Base-by-base conservation (phyloP, 140 eudicot genomes). In the Bidens hawaiensis region DNA sequence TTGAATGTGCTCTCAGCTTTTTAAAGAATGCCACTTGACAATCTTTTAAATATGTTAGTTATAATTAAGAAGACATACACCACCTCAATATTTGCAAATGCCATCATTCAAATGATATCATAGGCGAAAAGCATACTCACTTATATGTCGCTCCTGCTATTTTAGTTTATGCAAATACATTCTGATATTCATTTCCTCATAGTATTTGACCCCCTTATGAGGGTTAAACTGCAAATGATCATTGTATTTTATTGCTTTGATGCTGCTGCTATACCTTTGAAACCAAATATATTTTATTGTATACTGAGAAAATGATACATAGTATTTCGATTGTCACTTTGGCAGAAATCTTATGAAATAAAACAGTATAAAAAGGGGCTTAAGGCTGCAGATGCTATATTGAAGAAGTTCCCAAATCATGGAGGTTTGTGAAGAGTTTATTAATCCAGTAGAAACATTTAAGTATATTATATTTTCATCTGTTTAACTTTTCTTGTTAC, bases 281-380 rank as follows among this genome's bases (percentile, higher is more conserved):
- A 48, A 41, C 16, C 62, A 34, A 22, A 50, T 34, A 31, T 51
- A 22, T 33, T 25, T 24, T 10, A 22, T 16, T 21, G 34, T 64
- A 38, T 57, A 18, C 49, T n/a, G 22, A 27, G 23, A 12, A 65
- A 65, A 33, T 74, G 27, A 65, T 57, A 11, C n/a, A 28, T 38
- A 38, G 43, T 70, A 28, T 58, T 11, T 64, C 24, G 21, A 11
- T 77, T 30, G 68, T 62, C 11, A 16, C 38, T 38, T 34, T 61
- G 75, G 73, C 94, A 94, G 99, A 94, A 88, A 94, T 94, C 97
- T 12, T 94, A 94, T 62, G 99, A 94, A 77, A 88, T 96, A 30
- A 94, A 94, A 54, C 99, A 94, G 75, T 94, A 94, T 64, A 94
- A 94, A 67, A 94, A 94, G 83, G 99, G 99, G 53, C 66, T 94